These are phyloP conservation scores for Ailanthus altissimus DNA, from an alignment of 345 rosid genomes.

Conservation along the genomic window DNA sequence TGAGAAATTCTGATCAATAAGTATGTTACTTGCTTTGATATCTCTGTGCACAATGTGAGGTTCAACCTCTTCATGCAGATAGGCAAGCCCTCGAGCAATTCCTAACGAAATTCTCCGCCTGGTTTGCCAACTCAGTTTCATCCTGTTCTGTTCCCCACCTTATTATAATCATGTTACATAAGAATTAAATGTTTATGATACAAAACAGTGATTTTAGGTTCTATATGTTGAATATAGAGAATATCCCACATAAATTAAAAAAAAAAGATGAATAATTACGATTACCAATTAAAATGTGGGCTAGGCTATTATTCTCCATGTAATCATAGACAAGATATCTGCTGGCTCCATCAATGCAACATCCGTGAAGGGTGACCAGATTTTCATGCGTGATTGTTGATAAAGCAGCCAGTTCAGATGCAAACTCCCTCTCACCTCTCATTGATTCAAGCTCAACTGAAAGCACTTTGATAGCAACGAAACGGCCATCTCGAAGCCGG, in stretches of 20 bases:
- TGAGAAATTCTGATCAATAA: conserved; percentile 44
- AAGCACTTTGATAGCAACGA: conserved; percentile 56
- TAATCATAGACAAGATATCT: conserved; percentile 56
- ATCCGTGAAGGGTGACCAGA: conserved; percentile 58
- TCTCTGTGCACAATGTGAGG: conserved; percentile 64
- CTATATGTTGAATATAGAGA: neutral
- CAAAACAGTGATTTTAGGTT: neutral
- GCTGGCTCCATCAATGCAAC: conserved; percentile 50
- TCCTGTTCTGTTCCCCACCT: conserved; percentile 48
- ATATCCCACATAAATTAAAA: neutral
- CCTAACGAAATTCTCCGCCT: conserved; percentile 48
- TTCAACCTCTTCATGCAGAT: conserved; percentile 56
- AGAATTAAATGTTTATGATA: conserved; percentile 10
- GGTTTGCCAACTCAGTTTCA: conserved; percentile 47
- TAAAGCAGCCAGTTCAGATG: conserved; percentile 54
- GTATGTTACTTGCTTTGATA: conserved; percentile 59
- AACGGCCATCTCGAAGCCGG: conserved; percentile 39
- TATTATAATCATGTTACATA: conserved; percentile 13
- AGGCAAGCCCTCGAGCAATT: conserved; percentile 52
- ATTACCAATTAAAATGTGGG: conserved; percentile 49
- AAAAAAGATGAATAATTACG: too few species aligned
- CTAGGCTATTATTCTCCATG: conserved; percentile 62
- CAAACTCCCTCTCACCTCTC: conserved; percentile 63
- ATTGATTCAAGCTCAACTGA: conserved; percentile 51
- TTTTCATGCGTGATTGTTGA: conserved; percentile 51